Conservation (phyloP, 495 filamentous ascomycete genomes). For the Aspergillus mulundensis region DNA sequence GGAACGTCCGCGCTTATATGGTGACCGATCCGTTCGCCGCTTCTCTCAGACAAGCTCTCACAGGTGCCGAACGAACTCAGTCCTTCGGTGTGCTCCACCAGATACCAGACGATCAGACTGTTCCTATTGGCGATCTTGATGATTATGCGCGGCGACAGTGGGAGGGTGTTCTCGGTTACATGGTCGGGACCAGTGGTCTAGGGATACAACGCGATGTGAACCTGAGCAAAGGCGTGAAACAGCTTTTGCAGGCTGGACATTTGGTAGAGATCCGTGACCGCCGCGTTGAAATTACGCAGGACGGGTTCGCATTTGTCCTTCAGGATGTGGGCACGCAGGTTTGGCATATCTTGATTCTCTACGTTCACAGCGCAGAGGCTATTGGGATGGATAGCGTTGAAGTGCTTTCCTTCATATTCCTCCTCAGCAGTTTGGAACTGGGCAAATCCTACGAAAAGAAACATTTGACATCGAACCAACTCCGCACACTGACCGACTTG, state of each 20-base stretch:
- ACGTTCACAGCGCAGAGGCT: constrained; percentile 78
- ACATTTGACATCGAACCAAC: constrained; percentile 72
- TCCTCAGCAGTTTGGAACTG: constrained; percentile 89
- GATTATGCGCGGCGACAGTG: constrained; percentile 82
- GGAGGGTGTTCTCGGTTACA: constrained; percentile 93
- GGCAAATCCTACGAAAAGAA: constrained; percentile 82
- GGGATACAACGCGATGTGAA: constrained; percentile 44
- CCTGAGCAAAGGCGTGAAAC: constrained; percentile 76
- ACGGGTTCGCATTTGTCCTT: constrained; percentile 88
- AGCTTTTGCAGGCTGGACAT: constrained; percentile 71
- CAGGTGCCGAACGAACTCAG: constrained; percentile 75
- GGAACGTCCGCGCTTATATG: constrained; percentile 60
- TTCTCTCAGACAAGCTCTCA: constrained; percentile 77
- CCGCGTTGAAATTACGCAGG: constrained; percentile 72
- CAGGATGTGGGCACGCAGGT: constrained; percentile 96
- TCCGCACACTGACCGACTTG: constrained; percentile 80
- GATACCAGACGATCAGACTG: constrained; percentile 49
- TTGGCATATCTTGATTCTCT: constrained; percentile 90
- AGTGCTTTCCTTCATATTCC: constrained; percentile 91
- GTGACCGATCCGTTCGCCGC: constrained; percentile 71
- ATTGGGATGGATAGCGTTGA: constrained; percentile 84
- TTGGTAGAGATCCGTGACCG: constrained; percentile 65
- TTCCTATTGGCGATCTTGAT: constrained; percentile 72
- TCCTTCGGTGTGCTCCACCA: constrained; percentile 84
- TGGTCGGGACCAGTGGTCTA: constrained; percentile 69